A percentile compares a stretch with the other conserved stretches of the same genome.
Evolutionary conservation across 2,329 filamentous ascomycete genomes (phyloP).

Genomic region (Colletotrichum sp.): DNA sequence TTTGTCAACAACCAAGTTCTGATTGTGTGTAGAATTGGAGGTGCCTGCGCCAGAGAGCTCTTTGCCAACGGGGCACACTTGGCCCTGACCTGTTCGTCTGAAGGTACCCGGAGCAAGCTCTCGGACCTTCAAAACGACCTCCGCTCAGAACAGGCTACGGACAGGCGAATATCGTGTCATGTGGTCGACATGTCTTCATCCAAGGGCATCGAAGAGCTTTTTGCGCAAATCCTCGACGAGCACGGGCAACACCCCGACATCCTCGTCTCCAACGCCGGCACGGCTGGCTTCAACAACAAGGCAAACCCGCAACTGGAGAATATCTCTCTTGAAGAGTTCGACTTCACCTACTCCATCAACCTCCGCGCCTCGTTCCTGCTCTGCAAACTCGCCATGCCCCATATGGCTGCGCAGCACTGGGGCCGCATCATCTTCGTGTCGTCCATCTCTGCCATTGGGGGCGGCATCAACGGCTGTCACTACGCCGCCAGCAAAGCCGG

Average conservation of each 20-base stretch:
- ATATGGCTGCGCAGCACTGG: constrained; percentile 65
- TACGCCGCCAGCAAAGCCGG: constrained; percentile 68
- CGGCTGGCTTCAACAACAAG: constrained; percentile 53
- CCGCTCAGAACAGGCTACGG: neutral
- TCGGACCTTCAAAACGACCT: neutral
- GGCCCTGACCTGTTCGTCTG: constrained; percentile 57
- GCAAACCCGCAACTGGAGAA: constrained; percentile 61
- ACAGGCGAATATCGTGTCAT: constrained; percentile 53
- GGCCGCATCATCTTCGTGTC: constrained; percentile 69
- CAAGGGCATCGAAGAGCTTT: constrained; percentile 58
- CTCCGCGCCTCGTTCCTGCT: constrained; percentile 58
- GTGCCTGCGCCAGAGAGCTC: constrained; percentile 62
- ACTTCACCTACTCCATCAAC: constrained; percentile 67
- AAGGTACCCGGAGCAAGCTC: constrained; percentile 1
- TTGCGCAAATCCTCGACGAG: constrained; percentile 54
- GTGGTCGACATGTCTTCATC: constrained; percentile 62
- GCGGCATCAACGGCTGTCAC: constrained; percentile 67
- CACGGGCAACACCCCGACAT: constrained; percentile 66
- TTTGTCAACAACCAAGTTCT: neutral
- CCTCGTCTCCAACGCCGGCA: constrained; percentile 68
- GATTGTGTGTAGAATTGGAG: constrained; percentile 55
- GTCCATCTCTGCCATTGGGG: constrained; percentile 66
- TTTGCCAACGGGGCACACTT: constrained; percentile 55
- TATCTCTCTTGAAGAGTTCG: constrained; percentile 68
- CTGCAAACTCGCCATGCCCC: constrained; percentile 62